Evolutionary conservation across 345 rosid genomes (phyloP).

Genomic region (Eucalyptus marginata): DNA sequence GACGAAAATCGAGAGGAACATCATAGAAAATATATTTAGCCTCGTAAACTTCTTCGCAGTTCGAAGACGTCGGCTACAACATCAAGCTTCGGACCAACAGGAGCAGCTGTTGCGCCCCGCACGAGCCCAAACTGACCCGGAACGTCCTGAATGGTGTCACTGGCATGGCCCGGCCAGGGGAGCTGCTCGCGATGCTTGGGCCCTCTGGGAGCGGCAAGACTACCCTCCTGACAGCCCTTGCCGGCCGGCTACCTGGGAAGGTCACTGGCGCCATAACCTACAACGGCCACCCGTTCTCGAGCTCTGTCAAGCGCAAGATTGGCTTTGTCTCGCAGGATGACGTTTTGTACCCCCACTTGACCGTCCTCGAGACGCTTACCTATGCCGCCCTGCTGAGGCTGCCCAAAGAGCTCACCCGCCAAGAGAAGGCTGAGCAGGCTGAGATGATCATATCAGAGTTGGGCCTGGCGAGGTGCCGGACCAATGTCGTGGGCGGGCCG

Average conservation of each 20-base stretch:
- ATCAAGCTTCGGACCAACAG: constrained; percentile 15
- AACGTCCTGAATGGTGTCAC: constrained; percentile 61
- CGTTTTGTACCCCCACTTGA: constrained; percentile 74
- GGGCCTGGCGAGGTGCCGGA: constrained; percentile 54
- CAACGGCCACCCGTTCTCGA: constrained; percentile 52
- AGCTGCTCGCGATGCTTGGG: constrained; percentile 88
- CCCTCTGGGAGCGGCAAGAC: constrained; percentile 97
- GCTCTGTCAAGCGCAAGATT: constrained; percentile 65
- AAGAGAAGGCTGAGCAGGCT: constrained; percentile 62
- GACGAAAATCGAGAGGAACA: neutral
- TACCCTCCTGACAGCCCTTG: constrained; percentile 71
- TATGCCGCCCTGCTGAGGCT: constrained; percentile 69
- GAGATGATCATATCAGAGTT: constrained; percentile 58
- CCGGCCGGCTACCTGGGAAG: constrained; percentile 68
- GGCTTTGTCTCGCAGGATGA: constrained; percentile 88
- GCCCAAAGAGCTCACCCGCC: constrained; percentile 42
- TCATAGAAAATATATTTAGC: neutral
- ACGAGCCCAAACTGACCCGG: constrained; percentile 41
- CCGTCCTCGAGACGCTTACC: constrained; percentile 68
- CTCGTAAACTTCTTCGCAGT: constrained; percentile 25
- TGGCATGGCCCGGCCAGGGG: constrained; percentile 78
- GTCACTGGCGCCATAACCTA: constrained; percentile 54
- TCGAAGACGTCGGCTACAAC: constrained; percentile 58
- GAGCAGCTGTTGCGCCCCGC: constrained; percentile 12
- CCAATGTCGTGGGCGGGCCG: constrained; percentile 63